Base-by-base conservation (phyloP, 192 early-diverging fungal genomes). In the Coemansia erecta region DNA sequence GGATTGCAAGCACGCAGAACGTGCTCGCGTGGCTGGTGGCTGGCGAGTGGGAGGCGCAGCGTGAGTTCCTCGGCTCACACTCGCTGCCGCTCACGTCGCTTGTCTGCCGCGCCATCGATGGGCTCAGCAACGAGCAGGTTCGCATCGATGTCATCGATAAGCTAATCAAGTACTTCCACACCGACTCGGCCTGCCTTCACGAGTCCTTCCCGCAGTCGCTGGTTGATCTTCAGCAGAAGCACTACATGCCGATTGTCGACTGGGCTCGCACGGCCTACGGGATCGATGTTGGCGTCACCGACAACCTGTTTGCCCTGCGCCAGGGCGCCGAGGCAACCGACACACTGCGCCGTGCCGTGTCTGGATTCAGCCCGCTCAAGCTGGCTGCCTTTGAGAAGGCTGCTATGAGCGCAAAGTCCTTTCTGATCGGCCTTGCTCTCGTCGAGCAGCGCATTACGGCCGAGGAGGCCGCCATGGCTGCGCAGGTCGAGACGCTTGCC, bases 1-100 rank as follows among this genome's bases (percentile, higher is more conserved):
- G 62, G 7, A 76, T 98, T 22, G 74, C 85, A 8, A 49, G 42
- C 15, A 56, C 81, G 0, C 85, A 89, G 54, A 70, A 61, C 26
- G 56, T 77, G n/a, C 61, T 98, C 31, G 96, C 92, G n/a, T 60
- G 85, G 39, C 78, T 97, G 59, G 82, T 93, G 33, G 93, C 92
- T 8, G 92, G 83, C 10, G 96, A 98, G 72, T 98, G 96, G 96
- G 93, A 98, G 70, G 80, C 87, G 55, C 92, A 94, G 72, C 86
- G 84, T 33, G 81, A 83, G 41, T 61, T 89, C 31, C 66, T 97
- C 12, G 93, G 92, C 68, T 74, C 86, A 0, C 92, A 93, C 64
- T 87, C 94, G 10, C 80, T 98, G 14, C 92, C 93, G 3, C 82
- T 98, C 84, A 98, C 96, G 0, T 95, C 93, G 6, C 78, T 98